Conservation (phyloP, 176 grass and related monocot species). For the Carex pumila region DNA sequence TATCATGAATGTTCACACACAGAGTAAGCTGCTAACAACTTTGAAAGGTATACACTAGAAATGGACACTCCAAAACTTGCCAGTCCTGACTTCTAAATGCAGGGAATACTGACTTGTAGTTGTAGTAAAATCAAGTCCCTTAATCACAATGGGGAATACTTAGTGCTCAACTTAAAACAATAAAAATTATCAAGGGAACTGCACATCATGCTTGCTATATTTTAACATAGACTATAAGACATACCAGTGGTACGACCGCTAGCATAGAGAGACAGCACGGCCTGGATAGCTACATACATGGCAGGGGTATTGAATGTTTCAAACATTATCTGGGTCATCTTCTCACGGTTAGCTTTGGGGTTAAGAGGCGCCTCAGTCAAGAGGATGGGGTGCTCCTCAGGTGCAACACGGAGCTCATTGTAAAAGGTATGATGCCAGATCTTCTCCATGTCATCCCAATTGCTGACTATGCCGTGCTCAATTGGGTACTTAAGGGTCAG, state of each 20-base stretch:
- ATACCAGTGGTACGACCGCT: constrained; percentile 46
- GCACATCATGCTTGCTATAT: constrained; percentile 1
- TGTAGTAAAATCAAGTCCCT: not conserved
- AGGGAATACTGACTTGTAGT: not conserved
- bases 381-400: constrained; percentile 48
- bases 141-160: not conserved
- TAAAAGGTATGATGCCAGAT: constrained; percentile 73
- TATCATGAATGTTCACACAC: not conserved
- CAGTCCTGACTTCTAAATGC: not conserved
- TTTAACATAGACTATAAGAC: not conserved
- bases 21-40: not conserved
- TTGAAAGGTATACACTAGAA: not conserved
- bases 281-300: constrained; percentile 68
- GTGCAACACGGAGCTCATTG: constrained; percentile 57
- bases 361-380: constrained; percentile 54
- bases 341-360: constrained; percentile 60
- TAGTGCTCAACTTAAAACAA: not conserved
- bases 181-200: not conserved
- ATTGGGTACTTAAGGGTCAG: constrained; percentile 62
- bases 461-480: constrained; percentile 62
- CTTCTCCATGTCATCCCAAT: constrained; percentile 78
- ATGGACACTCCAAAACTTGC: not conserved
- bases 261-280: constrained; percentile 56
- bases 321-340: constrained; percentile 81
- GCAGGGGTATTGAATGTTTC: constrained; percentile 59